Evolutionary conservation across 2,329 filamentous ascomycete species (phyloP).

Genomic region (Taxawa tesnikishii): DNA sequence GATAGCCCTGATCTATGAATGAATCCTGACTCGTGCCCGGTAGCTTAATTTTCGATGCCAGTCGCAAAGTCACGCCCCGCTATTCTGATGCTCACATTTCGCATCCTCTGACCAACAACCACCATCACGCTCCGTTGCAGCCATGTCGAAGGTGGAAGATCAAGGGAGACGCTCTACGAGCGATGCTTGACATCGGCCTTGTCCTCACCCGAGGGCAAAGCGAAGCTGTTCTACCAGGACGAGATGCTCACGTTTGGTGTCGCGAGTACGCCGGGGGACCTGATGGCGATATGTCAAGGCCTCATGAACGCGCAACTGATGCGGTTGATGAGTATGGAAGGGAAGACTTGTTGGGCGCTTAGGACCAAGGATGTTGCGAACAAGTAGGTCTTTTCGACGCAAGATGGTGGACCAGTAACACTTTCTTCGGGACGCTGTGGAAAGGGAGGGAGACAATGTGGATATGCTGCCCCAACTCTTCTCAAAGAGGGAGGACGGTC

Average conservation of each 20-base stretch:
- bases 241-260: conserved; percentile 15
- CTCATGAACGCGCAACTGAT: conserved; percentile 17
- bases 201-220: conserved; percentile 15
- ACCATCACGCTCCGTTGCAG: too few relatives aligned
- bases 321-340: conserved; percentile 16
- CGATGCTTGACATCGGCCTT: conserved; percentile 10
- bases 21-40: too few relatives aligned
- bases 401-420: background rate
- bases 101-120: too few relatives aligned
- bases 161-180: conserved; percentile 17
- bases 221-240: conserved; percentile 19
- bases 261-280: conserved; percentile 10
- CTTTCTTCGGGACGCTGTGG: background rate
- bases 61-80: too few relatives aligned
- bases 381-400: conserved; percentile 8
- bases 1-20: too few relatives aligned
- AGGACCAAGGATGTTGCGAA: conserved; percentile 7
- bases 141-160: conserved; percentile 11
- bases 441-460: background rate
- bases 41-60: too few relatives aligned
- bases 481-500: conserved; percentile 5
- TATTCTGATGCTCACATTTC: too few relatives aligned
- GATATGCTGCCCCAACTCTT: too few relatives aligned
- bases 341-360: conserved; percentile 17
- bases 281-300: conserved; percentile 19